Conservation (phyloP, 1,284 basidiomycete species). For the Naganishia liquefaciens region DNA sequence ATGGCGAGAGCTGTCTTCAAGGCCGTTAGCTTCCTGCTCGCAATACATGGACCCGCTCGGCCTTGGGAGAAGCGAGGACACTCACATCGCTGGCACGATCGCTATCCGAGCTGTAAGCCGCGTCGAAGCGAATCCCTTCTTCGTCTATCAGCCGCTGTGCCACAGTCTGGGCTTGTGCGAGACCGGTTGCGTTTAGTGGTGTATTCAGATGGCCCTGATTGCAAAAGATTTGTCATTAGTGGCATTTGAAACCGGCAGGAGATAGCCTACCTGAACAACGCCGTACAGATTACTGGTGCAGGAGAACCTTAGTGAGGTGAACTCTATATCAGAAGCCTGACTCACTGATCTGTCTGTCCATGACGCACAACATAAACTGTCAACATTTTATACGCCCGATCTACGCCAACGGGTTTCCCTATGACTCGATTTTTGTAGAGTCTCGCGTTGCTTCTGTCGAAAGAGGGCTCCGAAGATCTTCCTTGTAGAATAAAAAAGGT, state of each 20-base stretch:
- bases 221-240: not conserved
- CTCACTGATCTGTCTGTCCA: constrained; percentile 26
- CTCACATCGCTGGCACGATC: constrained; percentile 48
- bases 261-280: constrained; percentile 43
- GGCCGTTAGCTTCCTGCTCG: no score
- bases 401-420: not conserved
- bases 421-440: not conserved
- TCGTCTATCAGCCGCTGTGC: constrained; percentile 36
- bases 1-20: constrained; percentile 29
- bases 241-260: no score
- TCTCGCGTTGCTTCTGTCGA: not conserved
- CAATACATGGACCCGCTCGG: no score
- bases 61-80: not conserved
- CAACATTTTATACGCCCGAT: not conserved
- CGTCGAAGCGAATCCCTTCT: constrained; percentile 36
- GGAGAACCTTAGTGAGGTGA: no score
- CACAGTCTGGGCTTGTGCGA: constrained; percentile 40
- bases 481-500: not conserved
- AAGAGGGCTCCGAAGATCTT: not conserved
- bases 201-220: constrained; percentile 47
- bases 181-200: constrained; percentile 48
- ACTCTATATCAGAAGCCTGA: constrained; percentile 16
- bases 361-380: constrained; percentile 21
- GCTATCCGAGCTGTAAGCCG: constrained; percentile 41
- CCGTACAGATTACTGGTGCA: constrained; percentile 45